Base-by-base conservation (phyloP, 148 eudicot genomes). In the Nepenthes gracilis region DNA sequence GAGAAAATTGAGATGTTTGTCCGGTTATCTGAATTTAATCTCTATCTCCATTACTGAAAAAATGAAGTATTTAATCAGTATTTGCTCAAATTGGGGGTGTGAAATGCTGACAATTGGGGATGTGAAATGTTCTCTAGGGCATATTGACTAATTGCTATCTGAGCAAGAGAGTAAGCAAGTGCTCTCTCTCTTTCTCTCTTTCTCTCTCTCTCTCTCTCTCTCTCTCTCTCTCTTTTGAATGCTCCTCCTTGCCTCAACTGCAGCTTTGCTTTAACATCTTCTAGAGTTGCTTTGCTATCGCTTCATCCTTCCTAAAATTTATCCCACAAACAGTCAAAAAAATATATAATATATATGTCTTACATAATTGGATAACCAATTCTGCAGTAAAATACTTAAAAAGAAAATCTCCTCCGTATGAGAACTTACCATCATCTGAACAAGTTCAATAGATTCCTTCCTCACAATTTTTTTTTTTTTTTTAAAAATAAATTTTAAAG, bases 221-320 rank as follows among this genome's bases (percentile, higher is more conserved):
- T 23, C 23, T 23, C 23, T 23, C 23, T 23, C 11, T 45, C 98
- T 70, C 96, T 89, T 74, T 77, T 93, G 51, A 82, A 74, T 47
- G 95, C 95, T 54, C 99, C 99, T 74, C 82, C 96, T 75, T 89
- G 95, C 70, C 95, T 84, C 80, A 86, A 36, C 63, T 93, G 96
- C 65, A 93, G 77, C 83, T 89, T 93, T 62, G 89, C 63, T 72
- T 80, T 84, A 54, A 93, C 70, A 66, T 86, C 85, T 43, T 93
- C 75, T n/a, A 93, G 68, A 48, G 99, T 93, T 47, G 92, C 77
- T 73, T 80, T 83, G 59, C 96, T 89, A 58, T 86, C 96, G 77
- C 96, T 86, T 95, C 99, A 93, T 47, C 95, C 95, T 59, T 89
- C 99, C 99, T 93, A 75, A 68, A 1, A 49, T 40, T 23, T 23